Evolutionary conservation across 805 yeast genomes (phyloP).

Genomic region (Kodamaea nitidulidarum): DNA sequence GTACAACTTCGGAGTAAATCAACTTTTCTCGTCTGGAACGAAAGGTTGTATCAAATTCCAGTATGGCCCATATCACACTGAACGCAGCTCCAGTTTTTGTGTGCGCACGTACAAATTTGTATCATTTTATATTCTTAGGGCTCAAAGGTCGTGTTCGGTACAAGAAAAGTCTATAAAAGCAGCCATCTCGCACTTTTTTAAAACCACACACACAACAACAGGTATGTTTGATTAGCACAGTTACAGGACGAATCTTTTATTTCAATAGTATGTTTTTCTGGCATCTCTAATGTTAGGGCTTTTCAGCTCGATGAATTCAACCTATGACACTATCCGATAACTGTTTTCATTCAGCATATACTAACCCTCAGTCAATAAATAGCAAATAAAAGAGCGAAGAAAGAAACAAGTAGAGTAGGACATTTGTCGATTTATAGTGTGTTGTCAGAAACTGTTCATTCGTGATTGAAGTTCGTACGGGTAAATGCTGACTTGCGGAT

Average conservation of each 20-base stretch:
- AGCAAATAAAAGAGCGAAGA: background rate
- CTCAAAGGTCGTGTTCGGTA: background rate
- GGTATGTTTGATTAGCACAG: slow-evolving; percentile 7
- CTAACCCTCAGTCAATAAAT: slow-evolving; percentile 2
- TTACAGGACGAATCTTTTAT: slow-evolving; percentile 33
- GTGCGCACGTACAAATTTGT: too few species aligned
- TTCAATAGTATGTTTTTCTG: slow-evolving; percentile 61
- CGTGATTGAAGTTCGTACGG: too few species aligned
- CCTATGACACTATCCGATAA: slow-evolving; percentile 64
- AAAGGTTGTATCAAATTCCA: too few species aligned
- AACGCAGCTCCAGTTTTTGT: too few species aligned
- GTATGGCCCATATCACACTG: too few species aligned
- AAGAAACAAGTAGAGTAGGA: background rate
- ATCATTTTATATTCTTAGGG: background rate
- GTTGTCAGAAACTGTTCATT: too few species aligned
- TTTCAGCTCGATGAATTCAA: slow-evolving; percentile 75
- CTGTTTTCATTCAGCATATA: slow-evolving; percentile 5
- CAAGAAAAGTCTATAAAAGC: background rate
- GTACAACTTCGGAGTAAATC: too few species aligned
- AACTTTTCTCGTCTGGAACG: too few species aligned
- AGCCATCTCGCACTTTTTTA: background rate
- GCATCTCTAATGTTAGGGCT: slow-evolving; percentile 91
- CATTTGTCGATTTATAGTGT: too few species aligned
- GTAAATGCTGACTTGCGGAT: too few species aligned
- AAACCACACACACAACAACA: background rate